Evolutionary conservation across 1,284 basidiomycete genomes (phyloP).

Genomic region (Inonotus hispidus): DNA sequence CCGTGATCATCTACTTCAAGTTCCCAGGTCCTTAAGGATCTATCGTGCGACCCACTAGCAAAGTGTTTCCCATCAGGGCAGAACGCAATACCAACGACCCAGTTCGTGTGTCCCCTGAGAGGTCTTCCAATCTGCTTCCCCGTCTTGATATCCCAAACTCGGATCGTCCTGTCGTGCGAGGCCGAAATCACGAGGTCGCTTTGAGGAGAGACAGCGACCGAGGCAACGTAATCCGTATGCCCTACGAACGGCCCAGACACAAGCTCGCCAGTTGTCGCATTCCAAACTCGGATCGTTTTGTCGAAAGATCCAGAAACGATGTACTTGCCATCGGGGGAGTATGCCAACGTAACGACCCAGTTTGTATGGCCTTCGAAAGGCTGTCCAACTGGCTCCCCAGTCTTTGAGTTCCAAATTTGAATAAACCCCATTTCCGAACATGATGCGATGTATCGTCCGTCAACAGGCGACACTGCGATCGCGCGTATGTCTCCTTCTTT

Average conservation of each 20-base stretch:
- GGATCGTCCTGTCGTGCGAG: neutral
- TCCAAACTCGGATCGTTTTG: neutral
- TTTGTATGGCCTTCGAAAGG: neutral
- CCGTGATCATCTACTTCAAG: slow-evolving; percentile 65
- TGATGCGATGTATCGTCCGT: neutral
- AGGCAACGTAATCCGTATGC: neutral
- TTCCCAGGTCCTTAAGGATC: slow-evolving; percentile 8
- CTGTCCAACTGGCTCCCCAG: neutral
- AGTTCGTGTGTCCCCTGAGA: neutral
- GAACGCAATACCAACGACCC: slow-evolving; percentile 3
- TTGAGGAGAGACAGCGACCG: neutral
- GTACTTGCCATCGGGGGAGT: slow-evolving; percentile 12
- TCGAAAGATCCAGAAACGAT: neutral
- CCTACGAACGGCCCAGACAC: neutral
- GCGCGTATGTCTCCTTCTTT: neutral
- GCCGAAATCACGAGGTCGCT: neutral
- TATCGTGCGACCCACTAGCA: slow-evolving; percentile 12
- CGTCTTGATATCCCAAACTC: neutral
- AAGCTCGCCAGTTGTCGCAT: neutral
- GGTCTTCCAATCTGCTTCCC: neutral
- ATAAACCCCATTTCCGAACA: neutral
- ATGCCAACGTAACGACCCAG: neutral
- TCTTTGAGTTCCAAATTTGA: neutral
- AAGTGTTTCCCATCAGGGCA: slow-evolving; percentile 9
- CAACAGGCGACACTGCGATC: neutral